A percentile compares a stretch with the other conserved stretches of the same genome.
Evolutionary conservation across 352 stramenopile species (phyloP).

Genomic region (Pythium scleroteichum): DNA sequence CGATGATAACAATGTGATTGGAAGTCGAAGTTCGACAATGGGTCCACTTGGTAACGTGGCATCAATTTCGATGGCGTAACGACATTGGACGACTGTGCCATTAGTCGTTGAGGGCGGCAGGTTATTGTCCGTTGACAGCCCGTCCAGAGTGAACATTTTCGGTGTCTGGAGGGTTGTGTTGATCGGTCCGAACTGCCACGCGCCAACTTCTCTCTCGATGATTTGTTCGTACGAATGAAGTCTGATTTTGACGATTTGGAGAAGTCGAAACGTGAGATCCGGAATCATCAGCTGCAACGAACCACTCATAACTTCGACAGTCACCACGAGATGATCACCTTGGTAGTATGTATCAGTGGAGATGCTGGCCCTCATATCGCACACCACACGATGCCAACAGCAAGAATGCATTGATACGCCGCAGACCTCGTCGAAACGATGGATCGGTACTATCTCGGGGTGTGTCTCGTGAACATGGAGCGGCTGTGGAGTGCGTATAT

Average conservation of each 20-base stretch:
- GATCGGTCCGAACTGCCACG: conserved; percentile 2
- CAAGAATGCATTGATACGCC: neutral
- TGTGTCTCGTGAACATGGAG: conserved; percentile 18
- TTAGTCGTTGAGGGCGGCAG: conserved; percentile 13
- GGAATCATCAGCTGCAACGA: conserved; percentile 1
- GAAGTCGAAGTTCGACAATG: conserved; percentile 1
- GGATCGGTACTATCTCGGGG: conserved; percentile 8
- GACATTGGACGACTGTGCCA: conserved; percentile 15
- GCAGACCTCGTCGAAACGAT: neutral
- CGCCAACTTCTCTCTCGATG: conserved; percentile 8
- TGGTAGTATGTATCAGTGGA: conserved; percentile 2
- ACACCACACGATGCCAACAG: neutral
- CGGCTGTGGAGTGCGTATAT: conserved; percentile 1
- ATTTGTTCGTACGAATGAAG: neutral
- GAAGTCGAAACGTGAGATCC: conserved; percentile 7
- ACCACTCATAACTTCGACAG: conserved; percentile 3
- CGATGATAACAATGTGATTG: conserved; percentile 5
- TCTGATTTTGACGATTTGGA: conserved; percentile 5
- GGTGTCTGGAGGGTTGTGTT: neutral
- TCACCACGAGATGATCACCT: conserved; percentile 2
- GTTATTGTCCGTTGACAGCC: neutral
- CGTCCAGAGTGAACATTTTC: conserved; percentile 1
- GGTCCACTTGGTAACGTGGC: conserved; percentile 2
- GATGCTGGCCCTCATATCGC: conserved; percentile 6
- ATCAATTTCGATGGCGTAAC: conserved; percentile 11